Evolutionary conservation across 441 rosid species (phyloP), one percentile per base, ranked within the genome.

Genomic region (Arabidopsis hybrid): DNA sequence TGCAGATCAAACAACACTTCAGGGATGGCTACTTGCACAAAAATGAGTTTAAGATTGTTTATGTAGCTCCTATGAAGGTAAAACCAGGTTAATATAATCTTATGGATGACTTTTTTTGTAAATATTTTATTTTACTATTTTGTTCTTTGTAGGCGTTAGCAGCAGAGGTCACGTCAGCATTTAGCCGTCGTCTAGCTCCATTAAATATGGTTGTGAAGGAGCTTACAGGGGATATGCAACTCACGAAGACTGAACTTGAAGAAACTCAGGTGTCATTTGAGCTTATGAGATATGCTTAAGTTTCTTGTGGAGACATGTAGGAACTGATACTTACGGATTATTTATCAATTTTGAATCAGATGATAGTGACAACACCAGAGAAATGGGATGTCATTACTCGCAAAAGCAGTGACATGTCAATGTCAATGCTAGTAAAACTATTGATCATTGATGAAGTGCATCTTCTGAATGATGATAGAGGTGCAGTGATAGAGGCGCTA

Each of bases 311-410:
- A 50, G 43, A 56, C 69, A 57, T 65, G 55, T 66, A 49, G 7
- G 29, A 67, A 58, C 63, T 71, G 64, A 67, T 67, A 53, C 67
- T 58, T 75, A 79, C 80, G 31, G 55, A 69, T 35, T 52, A 67
- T 74, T 39, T 32, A 45, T 7, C 51, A 72, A 71, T 52, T 80
- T 46, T 84, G 77, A 52, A 78, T 83, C 83, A 95, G 99, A 95
- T 95, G 99, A 95, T 95, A 72, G 99, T 95, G 76, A 95, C 99
- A 71, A 95, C 99, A 31, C 99, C 99, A 51, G 99, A 95, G 88
- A 94, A 95, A 84, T 95, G 99, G 99, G 99, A 95, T 87, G 99
- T 95, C 76, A 95, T 95, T 81, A 92, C 99, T 73, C 97, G 99
- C 75, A 95, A 95, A 82, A 95, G 97, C 87, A 95, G 99, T 64